Conservation (phyloP, 2,329 filamentous ascomycete species). For the Claviceps humidiphila region DNA sequence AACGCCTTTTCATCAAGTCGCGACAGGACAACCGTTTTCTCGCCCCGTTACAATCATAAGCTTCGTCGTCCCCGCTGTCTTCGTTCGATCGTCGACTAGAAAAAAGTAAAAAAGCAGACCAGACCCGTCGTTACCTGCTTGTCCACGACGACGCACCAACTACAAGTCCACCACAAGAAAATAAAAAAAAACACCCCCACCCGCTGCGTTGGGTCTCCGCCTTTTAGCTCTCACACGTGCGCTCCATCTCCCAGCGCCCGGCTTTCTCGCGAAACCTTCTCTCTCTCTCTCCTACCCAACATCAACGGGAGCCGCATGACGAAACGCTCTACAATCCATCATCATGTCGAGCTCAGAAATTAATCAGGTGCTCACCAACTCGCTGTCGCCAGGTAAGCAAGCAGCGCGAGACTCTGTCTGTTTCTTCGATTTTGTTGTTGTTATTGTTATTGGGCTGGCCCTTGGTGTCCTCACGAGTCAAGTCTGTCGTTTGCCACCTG, state of each 20-base stretch:
- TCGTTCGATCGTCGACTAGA: no score
- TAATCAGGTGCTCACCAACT: slow-evolving; percentile 94
- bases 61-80: not conserved
- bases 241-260: slow-evolving; percentile 1
- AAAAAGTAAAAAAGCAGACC: no score
- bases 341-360: slow-evolving; percentile 75
- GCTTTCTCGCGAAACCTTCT: slow-evolving; percentile 3
- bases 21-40: not conserved
- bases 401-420: no score
- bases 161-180: not conserved
- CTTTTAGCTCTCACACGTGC: slow-evolving; percentile 7
- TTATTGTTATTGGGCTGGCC: not conserved
- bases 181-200: slow-evolving; percentile 5
- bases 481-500: not conserved
- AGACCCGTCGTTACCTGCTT: not conserved
- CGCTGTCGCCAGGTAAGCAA: slow-evolving; percentile 77
- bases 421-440: not conserved
- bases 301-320: slow-evolving; percentile 24
- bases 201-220: slow-evolving; percentile 6
- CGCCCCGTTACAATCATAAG: not conserved
- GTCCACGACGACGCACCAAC: not conserved
- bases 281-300: not conserved
- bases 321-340: slow-evolving; percentile 22
- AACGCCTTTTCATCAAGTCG: not conserved
- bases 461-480: not conserved